These are phyloP conservation scores for Chaetomiaceae sp. DNA, from an alignment of 2,329 filamentous ascomycete genomes.

Conservation along the genomic window DNA sequence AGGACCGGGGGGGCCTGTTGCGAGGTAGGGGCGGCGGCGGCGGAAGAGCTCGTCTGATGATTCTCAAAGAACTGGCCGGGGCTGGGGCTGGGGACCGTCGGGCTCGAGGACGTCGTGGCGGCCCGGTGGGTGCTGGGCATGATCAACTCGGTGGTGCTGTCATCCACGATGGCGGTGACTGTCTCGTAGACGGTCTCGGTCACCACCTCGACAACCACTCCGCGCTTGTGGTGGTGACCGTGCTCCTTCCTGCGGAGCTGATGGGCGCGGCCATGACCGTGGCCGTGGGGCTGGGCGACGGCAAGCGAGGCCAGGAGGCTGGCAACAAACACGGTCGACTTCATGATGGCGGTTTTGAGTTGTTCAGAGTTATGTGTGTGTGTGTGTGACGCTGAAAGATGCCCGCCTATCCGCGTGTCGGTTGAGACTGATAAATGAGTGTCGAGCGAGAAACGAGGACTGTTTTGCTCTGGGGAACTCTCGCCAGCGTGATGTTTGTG, in stretches of 20 bases:
- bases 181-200: constrained; percentile 49
- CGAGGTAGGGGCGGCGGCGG: constrained; percentile 2
- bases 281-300: constrained; percentile 47
- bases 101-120: constrained; percentile 22
- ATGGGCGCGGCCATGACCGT: constrained; percentile 28
- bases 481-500: no score
- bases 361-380: no score
- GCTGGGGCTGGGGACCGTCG: constrained; percentile 23
- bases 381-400: neutral
- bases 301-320: constrained; percentile 41
- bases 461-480: no score
- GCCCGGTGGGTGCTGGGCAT: constrained; percentile 27
- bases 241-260: constrained; percentile 33
- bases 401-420: no score
- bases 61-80: constrained; percentile 35
- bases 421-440: neutral
- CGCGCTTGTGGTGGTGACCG: constrained; percentile 36
- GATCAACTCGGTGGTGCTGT: constrained; percentile 44
- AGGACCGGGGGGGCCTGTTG: no score
- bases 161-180: constrained; percentile 46
- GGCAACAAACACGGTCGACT: constrained; percentile 38
- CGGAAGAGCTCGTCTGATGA: constrained; percentile 14
- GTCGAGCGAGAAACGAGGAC: no score
- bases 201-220: constrained; percentile 41
- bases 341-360: no score